phyloP scores from a whole-genome alignment of 768 basidiomycete genomes.

The Boletus sensibilis region DNA sequence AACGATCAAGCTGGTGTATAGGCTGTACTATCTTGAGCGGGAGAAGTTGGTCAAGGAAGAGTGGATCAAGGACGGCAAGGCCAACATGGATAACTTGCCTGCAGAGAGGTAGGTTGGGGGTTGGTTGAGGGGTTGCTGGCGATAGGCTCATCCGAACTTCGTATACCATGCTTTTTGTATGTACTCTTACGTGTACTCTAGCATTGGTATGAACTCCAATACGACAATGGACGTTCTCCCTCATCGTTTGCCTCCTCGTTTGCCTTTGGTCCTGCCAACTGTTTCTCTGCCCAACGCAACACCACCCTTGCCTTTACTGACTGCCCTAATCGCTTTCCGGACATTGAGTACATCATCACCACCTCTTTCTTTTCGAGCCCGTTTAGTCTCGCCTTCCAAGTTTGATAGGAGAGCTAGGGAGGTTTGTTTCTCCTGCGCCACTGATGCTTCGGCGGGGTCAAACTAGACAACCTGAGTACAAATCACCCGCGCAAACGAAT shows the following conservation, averaged over 20 bases:
- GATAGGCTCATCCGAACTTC: not conserved
- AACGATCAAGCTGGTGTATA: slow-evolving; percentile 89
- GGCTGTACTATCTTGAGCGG: slow-evolving; percentile 68
- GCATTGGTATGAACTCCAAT: slow-evolving; percentile 11
- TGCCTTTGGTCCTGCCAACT: slow-evolving; percentile 25
- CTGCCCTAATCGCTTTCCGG: slow-evolving; percentile 81
- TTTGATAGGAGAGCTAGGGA: slow-evolving; percentile 75
- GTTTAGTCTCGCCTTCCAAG: slow-evolving; percentile 70
- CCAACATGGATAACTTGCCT: slow-evolving; percentile 38
- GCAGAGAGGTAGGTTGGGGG: slow-evolving; percentile 20
- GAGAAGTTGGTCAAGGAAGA: slow-evolving; percentile 82
- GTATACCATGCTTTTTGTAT: slow-evolving; percentile 21
- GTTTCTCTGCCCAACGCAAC: slow-evolving; percentile 52
- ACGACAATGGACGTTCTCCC: slow-evolving; percentile 3
- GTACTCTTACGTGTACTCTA: slow-evolving; percentile 17
- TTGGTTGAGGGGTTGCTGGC: no score
- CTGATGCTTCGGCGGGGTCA: slow-evolving; percentile 72
- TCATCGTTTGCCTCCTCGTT: slow-evolving; percentile 32
- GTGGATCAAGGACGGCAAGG: slow-evolving; percentile 81
- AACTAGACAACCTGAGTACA: slow-evolving; percentile 52
- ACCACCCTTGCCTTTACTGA: slow-evolving; percentile 68
- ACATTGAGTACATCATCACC: slow-evolving; percentile 68
- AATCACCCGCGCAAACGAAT: not conserved
- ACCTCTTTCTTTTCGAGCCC: slow-evolving; percentile 43
- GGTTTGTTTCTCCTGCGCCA: slow-evolving; percentile 63